Evolutionary conservation across 148 eudicot genomes (phyloP), one percentile per base, ranked within the genome.

Genomic region (Fagopyrum esculentum): DNA sequence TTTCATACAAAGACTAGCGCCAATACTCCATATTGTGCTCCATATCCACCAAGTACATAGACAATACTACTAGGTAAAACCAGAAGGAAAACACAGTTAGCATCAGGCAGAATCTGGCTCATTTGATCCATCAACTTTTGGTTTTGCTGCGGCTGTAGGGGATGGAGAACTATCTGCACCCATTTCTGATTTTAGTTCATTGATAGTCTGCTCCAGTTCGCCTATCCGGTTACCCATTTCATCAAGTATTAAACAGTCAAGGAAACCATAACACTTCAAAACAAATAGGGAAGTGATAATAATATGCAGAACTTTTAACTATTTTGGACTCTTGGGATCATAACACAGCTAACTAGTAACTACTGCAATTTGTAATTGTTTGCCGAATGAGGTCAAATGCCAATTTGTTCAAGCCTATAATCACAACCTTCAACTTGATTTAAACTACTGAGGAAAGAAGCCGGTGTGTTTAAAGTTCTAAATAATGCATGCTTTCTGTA

Each of bases 161-260:
- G 90, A 87, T 45, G 93, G 84, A 9, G 89, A 79, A 45, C 89
- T 85, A 72, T 89, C 90, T 29, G 86, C 81, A 71, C 90, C 93
- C 89, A 87, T 87, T 74, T 90, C 89, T 5, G 80, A 29, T 82
- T 86, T 83, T 13, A 85, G 86, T 17, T 86, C 89, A 71, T 83
- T 87, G 82, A 87, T 87, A 82, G 91, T 87, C 75, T 87, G 91
- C 85, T 89, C 93, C 82, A 89, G 51, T 48, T 89, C 93, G 45
- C 82, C 89, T 59, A 87, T 89, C 74, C 91, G 86, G 79, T 75
- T 71, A 26, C 91, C 91, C 93, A 89, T 89, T 79, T 89, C 93
- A 84, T 89, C 93, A 55, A 89, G 93, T 89, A 78, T 61, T 71
- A 45, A 63, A 48, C 11, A 40, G 88, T 89, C 73, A 85, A 85